Evolutionary conservation across 768 basidiomycete species (phyloP), one percentile per base, ranked within the genome.

Genomic region (Naganishia kalamii): DNA sequence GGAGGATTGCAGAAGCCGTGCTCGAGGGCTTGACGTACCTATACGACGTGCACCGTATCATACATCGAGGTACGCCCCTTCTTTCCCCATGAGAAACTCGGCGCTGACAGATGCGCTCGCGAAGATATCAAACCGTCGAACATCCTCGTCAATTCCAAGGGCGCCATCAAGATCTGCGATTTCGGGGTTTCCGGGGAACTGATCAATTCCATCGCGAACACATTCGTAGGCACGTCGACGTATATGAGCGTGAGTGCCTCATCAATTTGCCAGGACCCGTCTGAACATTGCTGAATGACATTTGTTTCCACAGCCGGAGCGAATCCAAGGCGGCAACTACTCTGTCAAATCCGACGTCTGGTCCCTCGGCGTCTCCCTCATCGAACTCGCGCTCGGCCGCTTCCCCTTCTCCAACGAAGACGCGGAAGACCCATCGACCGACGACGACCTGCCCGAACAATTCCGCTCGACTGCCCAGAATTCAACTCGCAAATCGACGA

Each of bases 261-360:
- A 49, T 63, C 23, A 13, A 25, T 21, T 60, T 23, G 21, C 27
- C 0, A 19, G 21, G 11, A 51, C 30, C 49, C 48, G 60, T 44
- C 49, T 46, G 57, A 33, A n/a, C n/a, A 43, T 47, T 11, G 8
- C 54, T 43, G 19, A 40, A 49, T 17, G 12, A 35, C 63, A 43
- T 19, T 29, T 11, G 65, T 66, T 37, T 6, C 37, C 21, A 2
- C 78, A 99, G 96, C 96, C 96, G 19, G 96, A 99, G 74, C 92
- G 96, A 66, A 98, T 99, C 81, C 94, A 98, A 80, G 96, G 96
- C 54, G 92, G 92, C 1, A 90, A 90, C 74, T 98, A 99, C 78
- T 92, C 92, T 30, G 94, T 99, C 79, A 98, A 98, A 79, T 97
- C 93, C 3, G 96, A 99, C 72, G 94, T 98, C 4, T 99, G 96